Evolutionary conservation across 495 filamentous ascomycete genomes (phyloP), one percentile per base, ranked within the genome.

Genomic region (Neurospora pannonica): DNA sequence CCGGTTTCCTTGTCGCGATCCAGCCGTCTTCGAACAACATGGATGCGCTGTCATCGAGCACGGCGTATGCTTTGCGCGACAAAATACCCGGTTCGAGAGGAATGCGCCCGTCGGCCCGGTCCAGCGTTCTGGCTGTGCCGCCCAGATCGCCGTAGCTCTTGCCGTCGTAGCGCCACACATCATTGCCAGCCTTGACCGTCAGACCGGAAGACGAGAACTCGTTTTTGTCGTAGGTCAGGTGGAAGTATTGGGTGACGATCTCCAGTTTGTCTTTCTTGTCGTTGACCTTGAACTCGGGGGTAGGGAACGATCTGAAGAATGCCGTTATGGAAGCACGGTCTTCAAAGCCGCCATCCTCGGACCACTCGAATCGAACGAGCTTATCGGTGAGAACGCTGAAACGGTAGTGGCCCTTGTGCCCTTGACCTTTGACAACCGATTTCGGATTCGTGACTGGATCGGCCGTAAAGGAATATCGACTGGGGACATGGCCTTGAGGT

Each of bases 281-380:
- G 13, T 82, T 77, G 34, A 85, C 77, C 5, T 79, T 78, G 76
- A 85, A 89, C 24, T 84, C 76, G 0, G 88, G 88, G 0, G 83
- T 81, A 17, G 86, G 80, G 40, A 87, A 82, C 3, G 78, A 40
- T 10, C 88, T 83, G 73, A 87, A 84, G 70, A 89, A 81, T 31
- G 88, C 88, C 72, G 90, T 83, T n/a, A 84, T 86, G 7, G 87
- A 89, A 7, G 84, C 85, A 28, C 88, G 85, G 78, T 90, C 88
- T 76, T 90, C 88, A 74, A 90, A 90, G 8, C 75, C 77, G 71
- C 83, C 78, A 71, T 90, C 88, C 15, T 80, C 75, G 2, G 88
- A 88, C 86, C 87, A 90, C 80, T 90, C 88, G 73, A 83, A 89
- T 28, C 88, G 86, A 24, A 90, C 38, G 1, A 90, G 77, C 21